Percentiles rank a stretch among this genome's conserved stretches.
These are phyloP conservation scores for Neurospora sp. DNA, from an alignment of 495 filamentous ascomycete species.

Conservation along the genomic window DNA sequence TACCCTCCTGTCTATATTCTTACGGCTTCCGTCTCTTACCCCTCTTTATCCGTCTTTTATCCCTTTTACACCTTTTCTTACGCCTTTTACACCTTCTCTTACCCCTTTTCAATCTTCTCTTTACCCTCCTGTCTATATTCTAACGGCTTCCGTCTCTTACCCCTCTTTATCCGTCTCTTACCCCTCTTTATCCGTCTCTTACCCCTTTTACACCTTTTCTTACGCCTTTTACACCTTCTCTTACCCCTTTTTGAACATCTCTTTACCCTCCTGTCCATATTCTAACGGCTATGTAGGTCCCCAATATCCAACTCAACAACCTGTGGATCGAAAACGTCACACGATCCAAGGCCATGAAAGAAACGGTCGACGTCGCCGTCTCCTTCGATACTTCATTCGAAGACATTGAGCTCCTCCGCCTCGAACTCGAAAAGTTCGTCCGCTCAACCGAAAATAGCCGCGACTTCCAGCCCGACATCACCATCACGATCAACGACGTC, in stretches of 20 bases:
- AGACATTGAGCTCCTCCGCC: constrained; percentile 71
- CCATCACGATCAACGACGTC: constrained; percentile 66
- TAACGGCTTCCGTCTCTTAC: no score
- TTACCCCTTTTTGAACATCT: not conserved
- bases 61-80: no score
- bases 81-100: no score
- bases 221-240: no score
- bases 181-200: no score
- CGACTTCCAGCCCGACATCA: constrained; percentile 82
- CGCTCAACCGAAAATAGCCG: constrained; percentile 76
- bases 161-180: no score
- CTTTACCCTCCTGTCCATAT: not conserved
- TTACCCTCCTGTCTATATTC: no score
- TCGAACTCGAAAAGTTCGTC: constrained; percentile 77
- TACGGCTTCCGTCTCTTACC: no score
- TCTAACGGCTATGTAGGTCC: constrained; percentile 34
- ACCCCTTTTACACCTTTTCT: no score
- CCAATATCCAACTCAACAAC: constrained; percentile 84
- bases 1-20: no score
- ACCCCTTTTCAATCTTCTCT: no score
- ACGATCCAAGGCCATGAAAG: constrained; percentile 83
- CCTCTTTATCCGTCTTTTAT: no score
- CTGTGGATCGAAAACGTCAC: constrained; percentile 90
- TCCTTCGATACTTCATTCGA: constrained; percentile 78
- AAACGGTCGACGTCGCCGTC: constrained; percentile 68